Percentiles rank a stretch among this genome's conserved stretches.
phyloP scores from a whole-genome alignment of 495 filamentous ascomycete species.

The Haplographium delicatum region DNA sequence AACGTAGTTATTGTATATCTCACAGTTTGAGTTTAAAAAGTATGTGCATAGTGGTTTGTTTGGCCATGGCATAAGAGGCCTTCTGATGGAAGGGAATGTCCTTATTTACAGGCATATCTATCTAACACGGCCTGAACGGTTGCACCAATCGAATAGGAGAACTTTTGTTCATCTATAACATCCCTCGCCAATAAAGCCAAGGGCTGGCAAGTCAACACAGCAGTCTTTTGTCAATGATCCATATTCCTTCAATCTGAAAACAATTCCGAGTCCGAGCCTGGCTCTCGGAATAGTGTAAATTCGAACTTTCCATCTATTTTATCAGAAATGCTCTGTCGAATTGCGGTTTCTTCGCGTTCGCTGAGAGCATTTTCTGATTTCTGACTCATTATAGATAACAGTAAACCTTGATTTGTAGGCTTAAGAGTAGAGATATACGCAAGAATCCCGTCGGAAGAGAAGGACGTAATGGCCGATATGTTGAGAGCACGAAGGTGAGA shows the following conservation, averaged over 20 bases:
- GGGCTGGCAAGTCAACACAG: too few relatives aligned
- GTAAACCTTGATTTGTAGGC: conserved; percentile 27
- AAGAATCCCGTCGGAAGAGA: conserved; percentile 40
- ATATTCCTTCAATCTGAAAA: conserved; percentile 30
- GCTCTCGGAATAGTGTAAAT: conserved; percentile 32
- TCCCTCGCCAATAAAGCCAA: too few relatives aligned
- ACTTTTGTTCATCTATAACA: too few relatives aligned
- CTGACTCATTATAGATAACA: conserved; percentile 36
- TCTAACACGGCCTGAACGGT: too few relatives aligned
- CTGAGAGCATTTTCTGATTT: conserved; percentile 30
- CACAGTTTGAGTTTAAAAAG: too few relatives aligned
- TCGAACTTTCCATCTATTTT: conserved; percentile 40
- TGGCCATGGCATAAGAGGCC: too few relatives aligned
- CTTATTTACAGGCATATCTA: too few relatives aligned
- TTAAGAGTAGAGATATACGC: conserved; percentile 40
- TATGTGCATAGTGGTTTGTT: too few relatives aligned
- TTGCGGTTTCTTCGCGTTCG: conserved; percentile 31
- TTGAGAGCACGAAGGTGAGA: conserved; percentile 39
- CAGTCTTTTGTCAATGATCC: too few relatives aligned
- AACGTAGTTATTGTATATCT: too few relatives aligned
- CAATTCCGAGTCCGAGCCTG: conserved; percentile 29
- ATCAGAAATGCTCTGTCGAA: conserved; percentile 31
- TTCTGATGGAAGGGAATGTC: too few relatives aligned
- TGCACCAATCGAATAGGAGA: too few relatives aligned
- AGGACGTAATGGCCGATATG: conserved; percentile 41